These are phyloP conservation scores for Termitomyces sp. DNA, from an alignment of 768 basidiomycete genomes.

Conservation along the genomic window DNA sequence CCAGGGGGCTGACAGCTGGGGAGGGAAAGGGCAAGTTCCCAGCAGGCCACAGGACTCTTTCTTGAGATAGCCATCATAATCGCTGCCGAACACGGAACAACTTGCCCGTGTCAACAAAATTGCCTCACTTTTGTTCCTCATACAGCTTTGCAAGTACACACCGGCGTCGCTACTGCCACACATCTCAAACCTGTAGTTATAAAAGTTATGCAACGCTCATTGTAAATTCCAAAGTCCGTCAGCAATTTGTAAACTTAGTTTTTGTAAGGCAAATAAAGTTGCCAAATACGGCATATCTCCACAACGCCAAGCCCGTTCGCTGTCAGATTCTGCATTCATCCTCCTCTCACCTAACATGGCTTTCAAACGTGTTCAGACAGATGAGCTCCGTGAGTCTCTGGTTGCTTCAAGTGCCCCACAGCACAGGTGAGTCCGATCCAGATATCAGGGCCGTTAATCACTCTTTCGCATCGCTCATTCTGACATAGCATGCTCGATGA, in stretches of 20 bases:
- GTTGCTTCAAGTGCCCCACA: slow-evolving; percentile 10
- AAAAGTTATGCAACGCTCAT: neutral
- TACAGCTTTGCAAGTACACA: neutral
- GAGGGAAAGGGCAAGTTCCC: slow-evolving; percentile 6
- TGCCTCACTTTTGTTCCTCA: neutral
- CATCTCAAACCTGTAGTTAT: neutral
- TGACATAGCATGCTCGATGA: slow-evolving; percentile 33
- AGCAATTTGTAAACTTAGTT: neutral
- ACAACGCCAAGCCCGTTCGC: neutral
- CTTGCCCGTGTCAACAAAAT: neutral
- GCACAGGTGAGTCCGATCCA: slow-evolving; percentile 10
- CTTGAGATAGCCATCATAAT: slow-evolving; percentile 10
- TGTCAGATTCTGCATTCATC: neutral
- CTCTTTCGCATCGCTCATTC: neutral
- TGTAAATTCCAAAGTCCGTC: neutral
- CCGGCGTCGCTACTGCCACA: neutral
- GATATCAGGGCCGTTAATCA: neutral
- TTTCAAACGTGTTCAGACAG: slow-evolving; percentile 25
- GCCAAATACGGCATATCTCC: neutral
- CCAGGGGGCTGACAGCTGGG: slow-evolving; percentile 8
- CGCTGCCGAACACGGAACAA: slow-evolving; percentile 15
- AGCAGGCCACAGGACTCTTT: slow-evolving; percentile 5
- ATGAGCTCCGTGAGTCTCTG: slow-evolving; percentile 16
- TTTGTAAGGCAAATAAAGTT: neutral
- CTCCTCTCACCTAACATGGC: slow-evolving; percentile 7